phyloP scores from a whole-genome alignment of 352 stramenopile species.

The Phytophthora cactorum region DNA sequence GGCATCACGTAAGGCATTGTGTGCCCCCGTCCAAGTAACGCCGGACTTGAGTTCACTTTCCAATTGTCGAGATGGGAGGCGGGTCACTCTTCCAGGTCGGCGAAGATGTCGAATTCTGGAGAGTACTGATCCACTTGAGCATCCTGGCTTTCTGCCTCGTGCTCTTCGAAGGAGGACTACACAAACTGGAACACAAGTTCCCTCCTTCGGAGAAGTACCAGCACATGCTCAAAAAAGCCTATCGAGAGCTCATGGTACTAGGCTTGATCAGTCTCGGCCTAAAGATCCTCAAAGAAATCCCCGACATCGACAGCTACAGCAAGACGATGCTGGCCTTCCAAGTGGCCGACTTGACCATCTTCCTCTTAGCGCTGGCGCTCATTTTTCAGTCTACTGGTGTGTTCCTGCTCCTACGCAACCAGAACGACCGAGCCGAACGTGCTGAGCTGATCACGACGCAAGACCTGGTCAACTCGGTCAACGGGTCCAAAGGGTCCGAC shows the following conservation, averaged over 20 bases:
- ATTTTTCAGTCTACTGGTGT: slow-evolving; percentile 54
- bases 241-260: slow-evolving; percentile 65
- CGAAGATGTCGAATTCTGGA: slow-evolving; percentile 64
- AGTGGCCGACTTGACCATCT: slow-evolving; percentile 61
- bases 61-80: slow-evolving; percentile 30
- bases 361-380: slow-evolving; percentile 57
- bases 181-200: slow-evolving; percentile 54
- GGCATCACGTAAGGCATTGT: slow-evolving; percentile 10
- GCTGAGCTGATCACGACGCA: slow-evolving; percentile 50
- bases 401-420: slow-evolving; percentile 48
- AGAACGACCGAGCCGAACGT: slow-evolving; percentile 47
- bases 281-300: slow-evolving; percentile 56
- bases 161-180: slow-evolving; percentile 52
- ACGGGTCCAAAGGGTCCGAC: slow-evolving; percentile 1
- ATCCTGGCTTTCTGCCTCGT: slow-evolving; percentile 61
- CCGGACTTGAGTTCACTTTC: slow-evolving; percentile 10
- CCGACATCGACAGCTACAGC: slow-evolving; percentile 41
- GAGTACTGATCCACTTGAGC: slow-evolving; percentile 52
- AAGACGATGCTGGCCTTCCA: slow-evolving; percentile 55
- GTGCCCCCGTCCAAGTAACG: not conserved
- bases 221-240: slow-evolving; percentile 73
- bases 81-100: slow-evolving; percentile 63
- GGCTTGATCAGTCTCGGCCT: slow-evolving; percentile 60
- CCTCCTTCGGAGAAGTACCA: slow-evolving; percentile 61
- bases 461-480: slow-evolving; percentile 33